Conservation (phyloP, 306 rosid genomes). For the Inga oerstediana region DNA sequence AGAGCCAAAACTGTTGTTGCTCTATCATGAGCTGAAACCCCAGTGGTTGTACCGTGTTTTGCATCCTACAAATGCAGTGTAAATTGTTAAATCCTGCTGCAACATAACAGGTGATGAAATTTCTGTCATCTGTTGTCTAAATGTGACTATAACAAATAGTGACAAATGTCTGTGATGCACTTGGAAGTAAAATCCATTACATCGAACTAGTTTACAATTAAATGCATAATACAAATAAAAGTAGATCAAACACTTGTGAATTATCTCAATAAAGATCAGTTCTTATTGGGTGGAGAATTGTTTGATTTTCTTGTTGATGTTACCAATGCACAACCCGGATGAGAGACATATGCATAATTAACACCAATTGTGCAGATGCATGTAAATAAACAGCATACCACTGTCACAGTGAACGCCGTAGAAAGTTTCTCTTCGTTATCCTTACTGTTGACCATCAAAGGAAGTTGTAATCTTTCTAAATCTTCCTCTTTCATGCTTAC, state of each 20-base stretch:
- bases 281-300: neutral
- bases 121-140: neutral
- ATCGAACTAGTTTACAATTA: constrained; percentile 13
- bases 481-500: constrained; percentile 85
- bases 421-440: constrained; percentile 74
- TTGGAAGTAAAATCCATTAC: neutral
- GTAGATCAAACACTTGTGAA: constrained; percentile 7
- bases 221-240: constrained; percentile 26
- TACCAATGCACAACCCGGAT: constrained; percentile 40
- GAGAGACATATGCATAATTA: constrained; percentile 42
- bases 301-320: neutral
- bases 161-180: constrained; percentile 5
- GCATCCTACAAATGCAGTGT: constrained; percentile 60
- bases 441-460: constrained; percentile 76
- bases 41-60: constrained; percentile 84
- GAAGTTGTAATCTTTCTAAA: constrained; percentile 76
- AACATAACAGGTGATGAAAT: constrained; percentile 11
- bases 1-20: constrained; percentile 88
- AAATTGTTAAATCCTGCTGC: constrained; percentile 17
- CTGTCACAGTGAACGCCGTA: constrained; percentile 88
- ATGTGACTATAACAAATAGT: neutral
- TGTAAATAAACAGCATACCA: constrained; percentile 59
- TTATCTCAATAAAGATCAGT: constrained; percentile 11
- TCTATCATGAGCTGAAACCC: constrained; percentile 94
- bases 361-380: constrained; percentile 19